These are phyloP conservation scores for Graphilbum fragrans DNA, from an alignment of 2,329 filamentous ascomycete genomes.

Conservation along the genomic window DNA sequence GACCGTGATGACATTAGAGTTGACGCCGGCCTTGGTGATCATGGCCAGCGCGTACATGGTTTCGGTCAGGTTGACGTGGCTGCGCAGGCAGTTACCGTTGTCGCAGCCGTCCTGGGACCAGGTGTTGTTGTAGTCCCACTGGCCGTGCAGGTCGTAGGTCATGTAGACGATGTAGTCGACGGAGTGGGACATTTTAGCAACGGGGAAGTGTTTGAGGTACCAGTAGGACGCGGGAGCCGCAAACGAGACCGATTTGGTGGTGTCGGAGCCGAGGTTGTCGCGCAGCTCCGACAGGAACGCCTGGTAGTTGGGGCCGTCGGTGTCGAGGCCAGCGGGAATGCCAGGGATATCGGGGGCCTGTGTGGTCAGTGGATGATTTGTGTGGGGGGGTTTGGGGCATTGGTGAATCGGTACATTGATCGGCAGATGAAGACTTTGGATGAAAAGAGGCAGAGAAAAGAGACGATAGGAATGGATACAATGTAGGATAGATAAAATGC, in stretches of 20 bases:
- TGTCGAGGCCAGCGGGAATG: conserved; percentile 16
- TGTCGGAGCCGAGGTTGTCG: conserved; percentile 9
- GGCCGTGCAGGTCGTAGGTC: conserved; percentile 24
- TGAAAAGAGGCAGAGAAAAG: no score
- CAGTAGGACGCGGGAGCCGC: conserved; percentile 18
- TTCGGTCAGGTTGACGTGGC: conserved; percentile 24
- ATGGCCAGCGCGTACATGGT: conserved; percentile 20
- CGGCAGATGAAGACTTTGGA: no score
- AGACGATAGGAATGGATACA: no score
- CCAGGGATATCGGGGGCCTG: conserved; percentile 13
- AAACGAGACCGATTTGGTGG: conserved; percentile 16
- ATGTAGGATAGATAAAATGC: no score
- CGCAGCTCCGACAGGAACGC: conserved; percentile 15
- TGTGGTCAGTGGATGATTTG: neutral
- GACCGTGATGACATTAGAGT: conserved; percentile 17
- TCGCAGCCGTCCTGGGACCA: conserved; percentile 15
- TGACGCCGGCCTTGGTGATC: conserved; percentile 22
- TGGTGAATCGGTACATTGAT: no score
- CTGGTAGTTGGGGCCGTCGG: conserved; percentile 23
- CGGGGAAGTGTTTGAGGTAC: conserved; percentile 20
- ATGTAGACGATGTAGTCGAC: conserved; percentile 22
- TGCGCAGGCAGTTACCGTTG: conserved; percentile 18
- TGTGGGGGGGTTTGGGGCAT: no score
- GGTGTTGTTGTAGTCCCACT: conserved; percentile 22
- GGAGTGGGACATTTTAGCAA: conserved; percentile 14